A percentile compares a stretch with the other conserved stretches of the same genome.
Conservation (phyloP, 768 basidiomycete genomes). For the Ramaria rubella region DNA sequence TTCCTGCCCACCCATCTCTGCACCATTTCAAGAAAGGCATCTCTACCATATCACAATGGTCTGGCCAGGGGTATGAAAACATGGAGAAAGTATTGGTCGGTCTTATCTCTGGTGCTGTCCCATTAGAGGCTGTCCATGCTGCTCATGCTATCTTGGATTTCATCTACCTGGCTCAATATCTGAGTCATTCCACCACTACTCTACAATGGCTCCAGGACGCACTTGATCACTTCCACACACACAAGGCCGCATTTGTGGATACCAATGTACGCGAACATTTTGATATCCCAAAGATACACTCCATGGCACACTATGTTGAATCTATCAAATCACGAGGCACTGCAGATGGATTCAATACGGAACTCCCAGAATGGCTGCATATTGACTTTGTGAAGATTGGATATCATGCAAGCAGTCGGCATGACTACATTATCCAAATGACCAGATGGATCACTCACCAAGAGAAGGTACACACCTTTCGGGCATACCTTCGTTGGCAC, state of each 20-base stretch:
- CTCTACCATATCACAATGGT: background rate
- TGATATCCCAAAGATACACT: constrained; percentile 21
- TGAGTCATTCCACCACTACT: constrained; percentile 13
- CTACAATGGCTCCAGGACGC: constrained; percentile 12
- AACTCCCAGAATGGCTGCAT: constrained; percentile 31
- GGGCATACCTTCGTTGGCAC: constrained; percentile 2
- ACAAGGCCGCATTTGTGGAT: constrained; percentile 20
- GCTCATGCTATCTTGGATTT: constrained; percentile 20
- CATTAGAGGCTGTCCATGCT: constrained; percentile 10
- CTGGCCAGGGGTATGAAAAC: background rate
- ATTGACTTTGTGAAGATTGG: constrained; percentile 36
- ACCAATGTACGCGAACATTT: constrained; percentile 18
- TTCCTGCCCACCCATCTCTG: constrained; percentile 14
- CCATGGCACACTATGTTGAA: constrained; percentile 17
- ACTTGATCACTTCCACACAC: constrained; percentile 15
- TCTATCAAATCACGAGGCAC: constrained; percentile 18
- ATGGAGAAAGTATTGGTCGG: background rate
- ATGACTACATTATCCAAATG: constrained; percentile 21
- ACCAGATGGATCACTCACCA: constrained; percentile 8
- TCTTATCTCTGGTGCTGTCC: background rate
- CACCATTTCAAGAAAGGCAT: too few species aligned
- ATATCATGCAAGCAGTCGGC: constrained; percentile 22
- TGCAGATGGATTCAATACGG: constrained; percentile 21
- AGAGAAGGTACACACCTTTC: constrained; percentile 9
- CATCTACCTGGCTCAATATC: constrained; percentile 21